These are phyloP conservation scores for Leccinellum luteum DNA, from an alignment of 768 basidiomycete genomes.

Conservation along the genomic window DNA sequence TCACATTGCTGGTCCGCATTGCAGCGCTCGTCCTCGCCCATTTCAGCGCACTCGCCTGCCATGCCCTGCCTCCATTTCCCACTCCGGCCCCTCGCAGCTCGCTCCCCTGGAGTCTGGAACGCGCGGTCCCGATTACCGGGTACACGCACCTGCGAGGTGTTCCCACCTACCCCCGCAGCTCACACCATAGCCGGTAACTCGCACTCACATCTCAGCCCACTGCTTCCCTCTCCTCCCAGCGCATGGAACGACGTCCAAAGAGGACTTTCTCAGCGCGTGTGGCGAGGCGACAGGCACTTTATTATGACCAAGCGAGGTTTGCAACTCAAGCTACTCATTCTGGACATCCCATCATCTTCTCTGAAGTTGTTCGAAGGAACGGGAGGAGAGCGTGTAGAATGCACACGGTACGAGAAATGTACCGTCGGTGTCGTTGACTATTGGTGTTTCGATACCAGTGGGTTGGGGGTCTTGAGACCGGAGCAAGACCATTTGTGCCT, in stretches of 20 bases:
- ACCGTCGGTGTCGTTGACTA: slow-evolving; percentile 30
- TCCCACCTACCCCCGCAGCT: background rate
- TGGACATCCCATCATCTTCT: slow-evolving; percentile 19
- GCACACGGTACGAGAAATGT: slow-evolving; percentile 18
- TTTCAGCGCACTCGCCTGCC: background rate
- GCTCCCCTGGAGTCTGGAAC: background rate
- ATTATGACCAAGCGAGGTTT: slow-evolving; percentile 34
- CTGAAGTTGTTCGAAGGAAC: slow-evolving; percentile 18
- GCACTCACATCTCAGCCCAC: no score
- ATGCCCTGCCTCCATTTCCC: background rate
- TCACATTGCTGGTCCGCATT: background rate
- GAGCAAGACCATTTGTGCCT: slow-evolving; percentile 30
- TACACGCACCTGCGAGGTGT: background rate
- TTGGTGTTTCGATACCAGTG: slow-evolving; percentile 32
- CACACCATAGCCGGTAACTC: background rate
- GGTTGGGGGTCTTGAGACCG: slow-evolving; percentile 20
- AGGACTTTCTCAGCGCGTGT: slow-evolving; percentile 1
- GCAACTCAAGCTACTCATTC: slow-evolving; percentile 24
- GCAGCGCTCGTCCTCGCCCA: background rate
- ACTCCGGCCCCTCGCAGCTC: background rate
- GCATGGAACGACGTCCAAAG: background rate
- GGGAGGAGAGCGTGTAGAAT: slow-evolving; percentile 8
- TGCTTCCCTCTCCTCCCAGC: background rate
- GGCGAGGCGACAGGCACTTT: slow-evolving; percentile 30
- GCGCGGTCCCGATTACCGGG: background rate